A percentile compares a stretch with the other conserved stretches of the same genome.
Evolutionary conservation across 768 basidiomycete species (phyloP).

Genomic region (Clitopilus hobsonii): DNA sequence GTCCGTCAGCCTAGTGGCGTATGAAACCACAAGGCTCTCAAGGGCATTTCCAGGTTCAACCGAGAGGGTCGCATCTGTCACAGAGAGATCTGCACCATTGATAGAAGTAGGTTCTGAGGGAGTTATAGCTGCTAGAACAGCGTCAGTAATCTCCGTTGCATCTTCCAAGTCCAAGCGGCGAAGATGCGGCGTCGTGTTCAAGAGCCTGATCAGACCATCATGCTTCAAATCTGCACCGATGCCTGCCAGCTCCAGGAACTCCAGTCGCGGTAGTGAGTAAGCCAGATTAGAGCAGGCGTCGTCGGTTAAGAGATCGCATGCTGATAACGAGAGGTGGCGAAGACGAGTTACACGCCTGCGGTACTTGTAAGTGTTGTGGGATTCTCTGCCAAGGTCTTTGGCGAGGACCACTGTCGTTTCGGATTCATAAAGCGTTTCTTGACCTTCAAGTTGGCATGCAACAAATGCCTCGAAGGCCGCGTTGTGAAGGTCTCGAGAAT

Average conservation of each 20-base stretch:
- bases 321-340: conserved; percentile 70
- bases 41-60: conserved; percentile 60
- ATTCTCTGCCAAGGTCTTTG: conserved; percentile 61
- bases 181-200: conserved; percentile 66
- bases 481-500: conserved; percentile 67
- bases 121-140: conserved; percentile 62
- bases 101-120: conserved; percentile 22
- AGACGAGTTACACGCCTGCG: conserved; percentile 63
- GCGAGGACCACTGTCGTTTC: conserved; percentile 51
- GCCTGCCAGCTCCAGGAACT: conserved; percentile 75
- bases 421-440: conserved; percentile 21
- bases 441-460: conserved; percentile 37
- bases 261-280: conserved; percentile 63
- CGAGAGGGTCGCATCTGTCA: conserved; percentile 8
- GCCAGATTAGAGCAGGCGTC: conserved; percentile 70
- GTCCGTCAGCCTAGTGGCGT: conserved; percentile 59
- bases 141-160: conserved; percentile 68
- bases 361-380: conserved; percentile 41
- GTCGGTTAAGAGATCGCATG: conserved; percentile 69
- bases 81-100: background rate
- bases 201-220: conserved; percentile 67
- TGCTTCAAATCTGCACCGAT: conserved; percentile 67
- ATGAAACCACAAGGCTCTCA: conserved; percentile 69
- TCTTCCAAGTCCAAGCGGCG: conserved; percentile 85
- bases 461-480: conserved; percentile 73